Base-by-base conservation (phyloP, 2,329 filamentous ascomycete species). In the Fusarium burgessii region DNA sequence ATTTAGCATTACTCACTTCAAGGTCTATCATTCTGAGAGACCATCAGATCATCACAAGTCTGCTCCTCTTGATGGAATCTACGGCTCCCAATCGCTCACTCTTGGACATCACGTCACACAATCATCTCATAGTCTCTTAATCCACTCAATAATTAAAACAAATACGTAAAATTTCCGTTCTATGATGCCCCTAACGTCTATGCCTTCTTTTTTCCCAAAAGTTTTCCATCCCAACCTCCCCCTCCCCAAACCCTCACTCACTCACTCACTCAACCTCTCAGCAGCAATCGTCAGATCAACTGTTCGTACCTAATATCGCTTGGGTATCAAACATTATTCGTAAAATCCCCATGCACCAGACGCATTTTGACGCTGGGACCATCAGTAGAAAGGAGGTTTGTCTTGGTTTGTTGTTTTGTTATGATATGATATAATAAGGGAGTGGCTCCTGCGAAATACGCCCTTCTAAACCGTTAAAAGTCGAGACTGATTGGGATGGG, bases 321-420 rank as follows among this genome's bases (percentile, higher is more conserved):
- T 70, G 69, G 69, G 69, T 72, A 72, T 72, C 69, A 72, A 72
- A 62, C 69, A 72, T 72, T 65, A 72, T 72, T 72, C 69, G 69
- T 72, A 59, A 72, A 70, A 66, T 72, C 46, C 65, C 69, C 69
- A 66, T 67, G 69, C 65, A 72, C 58, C 61, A 68, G 57, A 71
- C 67, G 63, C 32, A 58, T 52, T 38, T 58, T 66, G 55, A 68
- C 68, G 32, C 54, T 42, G 41, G 64, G 58, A 62, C 60, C 58
- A 63, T 68, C 55, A 46, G 68, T 64, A 64, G 51, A 70, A 72
- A 54, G 58, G 46, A 63, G 60, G 63, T 71, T 71, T 69, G 46
- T 69, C 52, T 65, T 60, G 55, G 58, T 46, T 57, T 65, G 62
- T 60, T 60, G 60, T 67, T 70, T 66, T 71, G 68, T 58, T 70